These are phyloP conservation scores for Calonectria pseudoreteaudii DNA, from an alignment of 2,329 filamentous ascomycete species.

Conservation along the genomic window DNA sequence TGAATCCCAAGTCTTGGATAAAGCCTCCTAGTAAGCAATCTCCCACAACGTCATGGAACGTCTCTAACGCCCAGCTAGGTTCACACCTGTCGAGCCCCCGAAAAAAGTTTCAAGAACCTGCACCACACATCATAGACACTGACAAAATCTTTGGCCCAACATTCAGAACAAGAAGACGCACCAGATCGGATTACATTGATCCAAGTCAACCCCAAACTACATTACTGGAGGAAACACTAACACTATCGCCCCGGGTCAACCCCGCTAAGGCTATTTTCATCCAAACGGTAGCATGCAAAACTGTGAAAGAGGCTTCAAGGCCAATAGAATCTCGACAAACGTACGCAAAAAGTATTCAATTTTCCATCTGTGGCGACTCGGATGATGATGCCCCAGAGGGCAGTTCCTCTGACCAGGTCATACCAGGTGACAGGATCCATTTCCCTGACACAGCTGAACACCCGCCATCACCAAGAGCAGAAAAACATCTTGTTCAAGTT, in stretches of 20 bases:
- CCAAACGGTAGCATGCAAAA: not conserved
- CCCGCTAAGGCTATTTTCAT: not conserved
- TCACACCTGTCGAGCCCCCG: constrained; percentile 12
- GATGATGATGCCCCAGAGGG: not conserved
- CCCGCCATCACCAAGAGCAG: too few relatives aligned
- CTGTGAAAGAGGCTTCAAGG: constrained; percentile 8
- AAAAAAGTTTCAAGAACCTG: not conserved
- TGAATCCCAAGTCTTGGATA: constrained; percentile 15
- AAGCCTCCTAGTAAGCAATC: constrained; percentile 16
- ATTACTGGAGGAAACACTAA: not conserved
- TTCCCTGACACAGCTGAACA: too few relatives aligned
- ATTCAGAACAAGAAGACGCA: not conserved
- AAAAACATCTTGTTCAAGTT: too few relatives aligned
- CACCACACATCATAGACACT: not conserved
- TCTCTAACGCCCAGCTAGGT: constrained; percentile 5
- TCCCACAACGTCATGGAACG: not conserved
- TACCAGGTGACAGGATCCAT: too few relatives aligned
- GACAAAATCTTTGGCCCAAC: not conserved
- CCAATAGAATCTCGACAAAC: not conserved
- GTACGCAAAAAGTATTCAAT: constrained; percentile 5
- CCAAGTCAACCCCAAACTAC: not conserved
- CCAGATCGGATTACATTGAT: constrained; percentile 14
- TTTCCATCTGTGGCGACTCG: not conserved
- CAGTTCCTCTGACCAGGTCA: not conserved
- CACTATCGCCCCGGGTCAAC: not conserved